Evolutionary conservation across 495 filamentous ascomycete genomes (phyloP).

Genomic region (Chaetomium fimeti): DNA sequence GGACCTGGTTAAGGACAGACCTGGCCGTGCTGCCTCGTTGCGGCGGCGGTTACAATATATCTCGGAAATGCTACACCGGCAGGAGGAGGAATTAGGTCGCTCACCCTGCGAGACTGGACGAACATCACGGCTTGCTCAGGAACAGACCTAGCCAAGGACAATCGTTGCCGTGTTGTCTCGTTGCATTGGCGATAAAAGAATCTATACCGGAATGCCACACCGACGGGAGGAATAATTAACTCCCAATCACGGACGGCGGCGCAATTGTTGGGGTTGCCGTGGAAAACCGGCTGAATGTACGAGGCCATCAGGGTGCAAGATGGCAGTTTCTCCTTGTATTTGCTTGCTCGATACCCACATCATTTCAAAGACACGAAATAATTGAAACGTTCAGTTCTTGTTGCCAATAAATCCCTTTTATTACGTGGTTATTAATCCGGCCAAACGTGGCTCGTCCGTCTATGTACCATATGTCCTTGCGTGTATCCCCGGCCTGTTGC

Average conservation of each 20-base stretch:
- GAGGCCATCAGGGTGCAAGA: not conserved
- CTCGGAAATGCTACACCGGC: too few relatives aligned
- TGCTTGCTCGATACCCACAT: constrained; percentile 9
- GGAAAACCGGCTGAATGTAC: not conserved
- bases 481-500: not conserved
- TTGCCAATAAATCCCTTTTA: not conserved
- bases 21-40: not conserved
- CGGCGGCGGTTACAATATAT: not conserved
- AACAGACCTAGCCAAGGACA: constrained; percentile 65
- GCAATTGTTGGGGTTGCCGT: not conserved
- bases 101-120: constrained; percentile 84
- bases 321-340: not conserved
- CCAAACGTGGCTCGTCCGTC: constrained; percentile 10
- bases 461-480: constrained; percentile 13
- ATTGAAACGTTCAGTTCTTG: not conserved
- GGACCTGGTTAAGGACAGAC: constrained; percentile 59
- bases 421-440: not conserved
- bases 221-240: too few relatives aligned
- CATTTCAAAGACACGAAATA: not conserved
- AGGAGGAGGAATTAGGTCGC: constrained; percentile 38
- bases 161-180: not conserved
- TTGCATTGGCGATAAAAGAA: not conserved
- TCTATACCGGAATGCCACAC: too few relatives aligned
- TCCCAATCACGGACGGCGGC: too few relatives aligned
- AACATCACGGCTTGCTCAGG: constrained; percentile 97